Evolutionary conservation across 2,329 filamentous ascomycete species (phyloP).

Genomic region (Nigrospora osmanthi): DNA sequence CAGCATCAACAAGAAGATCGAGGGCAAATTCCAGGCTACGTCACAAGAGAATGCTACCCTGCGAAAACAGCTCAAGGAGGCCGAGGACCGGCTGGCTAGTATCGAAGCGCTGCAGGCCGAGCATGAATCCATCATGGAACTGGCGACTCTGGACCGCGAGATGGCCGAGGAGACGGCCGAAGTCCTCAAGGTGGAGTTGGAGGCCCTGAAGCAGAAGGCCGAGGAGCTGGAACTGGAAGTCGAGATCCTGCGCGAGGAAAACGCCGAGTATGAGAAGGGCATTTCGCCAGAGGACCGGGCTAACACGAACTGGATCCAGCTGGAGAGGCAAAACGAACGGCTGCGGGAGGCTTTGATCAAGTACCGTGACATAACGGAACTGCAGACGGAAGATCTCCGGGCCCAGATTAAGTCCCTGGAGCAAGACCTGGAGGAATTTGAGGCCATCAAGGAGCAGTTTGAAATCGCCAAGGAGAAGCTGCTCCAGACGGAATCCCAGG

Average conservation of each 20-base stretch:
- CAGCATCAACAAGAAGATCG: constrained; percentile 80
- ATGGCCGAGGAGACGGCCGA: constrained; percentile 95
- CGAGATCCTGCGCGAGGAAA: constrained; percentile 81
- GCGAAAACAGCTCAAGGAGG: constrained; percentile 70
- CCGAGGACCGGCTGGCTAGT: constrained; percentile 59
- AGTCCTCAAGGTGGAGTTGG: constrained; percentile 70
- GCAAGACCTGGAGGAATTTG: constrained; percentile 63
- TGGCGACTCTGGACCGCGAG: constrained; percentile 83
- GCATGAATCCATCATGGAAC: constrained; percentile 76
- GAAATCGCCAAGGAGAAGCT: constrained; percentile 66
- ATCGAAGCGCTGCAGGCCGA: constrained; percentile 73
- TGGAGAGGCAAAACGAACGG: constrained; percentile 85
- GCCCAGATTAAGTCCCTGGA: constrained; percentile 68
- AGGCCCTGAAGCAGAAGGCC: constrained; percentile 63
- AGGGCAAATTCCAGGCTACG: constrained; percentile 79
- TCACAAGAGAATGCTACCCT: constrained; percentile 73
- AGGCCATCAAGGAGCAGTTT: constrained; percentile 60
- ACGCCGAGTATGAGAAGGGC: constrained; percentile 71
- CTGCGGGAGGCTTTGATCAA: constrained; percentile 77
- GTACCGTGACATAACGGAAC: constrained; percentile 78
- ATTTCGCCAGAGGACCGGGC: constrained; percentile 84
- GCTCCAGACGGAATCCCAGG: constrained; percentile 60
- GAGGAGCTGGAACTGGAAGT: constrained; percentile 86
- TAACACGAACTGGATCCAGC: constrained; percentile 80
- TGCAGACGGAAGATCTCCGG: constrained; percentile 73